Base-by-base conservation (phyloP, 2,329 filamentous ascomycete genomes). In the Trichothecium sympodiale region DNA sequence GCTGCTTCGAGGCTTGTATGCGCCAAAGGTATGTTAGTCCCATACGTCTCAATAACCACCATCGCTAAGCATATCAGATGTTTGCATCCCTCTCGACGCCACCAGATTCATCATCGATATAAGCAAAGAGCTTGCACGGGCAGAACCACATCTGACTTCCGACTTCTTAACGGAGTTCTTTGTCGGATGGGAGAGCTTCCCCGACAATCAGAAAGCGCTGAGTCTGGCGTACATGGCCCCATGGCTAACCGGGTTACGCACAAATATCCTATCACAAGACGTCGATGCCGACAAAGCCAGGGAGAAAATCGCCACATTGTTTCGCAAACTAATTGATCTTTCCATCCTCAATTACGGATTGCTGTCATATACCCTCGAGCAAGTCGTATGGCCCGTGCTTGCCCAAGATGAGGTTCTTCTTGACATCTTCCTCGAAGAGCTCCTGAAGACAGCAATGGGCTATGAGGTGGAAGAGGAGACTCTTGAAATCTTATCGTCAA, bases 91-190 rank as follows among this genome's bases (percentile, higher is more conserved):
- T 1, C 52, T 74, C 28, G 74, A 80, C 41, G 70, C 77, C 3
- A 73, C 74, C 4, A 64, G 67, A 17, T 80, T 82, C 49, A 75
- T 83, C 29, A 60, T 82, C 45, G 68, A 70, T 32, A 77, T 82
- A 32, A 82, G 78, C 57, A 70, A 69, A 46, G 69, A 74, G 41
- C 59, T 83, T 13, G 77, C 78, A 8, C 55, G 61, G 20, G 68
- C 75, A 15, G 77, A 83, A 47, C 74, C 78, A 16, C 77, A 80
- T 45, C 62, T 83, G 7, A 82, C 78, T 1, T 70, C 68, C 7
- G 78, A 83, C 47, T 83, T 83, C 46, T 49, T 83, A 28, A 80
- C 77, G n/a, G 78, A 82, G 46, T 83, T 83, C 49, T 82, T 83
- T 39, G 74, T 80, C 17, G 75, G 77, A 14, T 83, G 78, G 78